Percentiles rank a stretch among this genome's conserved stretches.
These are phyloP conservation scores for Pseudocercospora musae DNA, from an alignment of 2,329 filamentous ascomycete species.

Conservation along the genomic window DNA sequence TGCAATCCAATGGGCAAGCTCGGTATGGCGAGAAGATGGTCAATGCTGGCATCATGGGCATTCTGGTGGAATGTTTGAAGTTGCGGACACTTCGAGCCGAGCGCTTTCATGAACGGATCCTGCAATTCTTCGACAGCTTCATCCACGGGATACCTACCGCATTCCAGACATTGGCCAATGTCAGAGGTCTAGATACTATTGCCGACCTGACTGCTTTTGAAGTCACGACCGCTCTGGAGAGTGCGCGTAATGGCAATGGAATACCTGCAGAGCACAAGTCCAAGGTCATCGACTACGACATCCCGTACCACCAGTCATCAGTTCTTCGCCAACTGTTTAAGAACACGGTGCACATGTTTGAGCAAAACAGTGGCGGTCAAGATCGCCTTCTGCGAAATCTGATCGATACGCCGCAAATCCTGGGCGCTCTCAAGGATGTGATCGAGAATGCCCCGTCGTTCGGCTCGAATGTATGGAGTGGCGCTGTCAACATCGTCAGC, in stretches of 20 bases:
- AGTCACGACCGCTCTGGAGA: slow-evolving; percentile 65
- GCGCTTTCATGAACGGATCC: slow-evolving; percentile 75
- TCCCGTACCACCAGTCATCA: slow-evolving; percentile 90
- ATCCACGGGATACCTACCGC: slow-evolving; percentile 78
- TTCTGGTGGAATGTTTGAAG: slow-evolving; percentile 83
- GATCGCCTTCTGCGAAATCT: slow-evolving; percentile 88
- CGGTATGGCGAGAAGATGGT: slow-evolving; percentile 81
- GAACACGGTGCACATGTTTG: slow-evolving; percentile 93
- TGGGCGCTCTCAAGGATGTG: slow-evolving; percentile 74
- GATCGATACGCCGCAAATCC: slow-evolving; percentile 84
- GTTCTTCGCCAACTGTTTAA: slow-evolving; percentile 92
- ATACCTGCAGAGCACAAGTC: slow-evolving; percentile 72
- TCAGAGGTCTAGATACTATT: slow-evolving; percentile 83
- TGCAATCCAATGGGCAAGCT: slow-evolving; percentile 49
- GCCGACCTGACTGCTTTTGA: slow-evolving; percentile 81
- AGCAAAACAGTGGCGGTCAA: slow-evolving; percentile 75
- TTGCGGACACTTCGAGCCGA: slow-evolving; percentile 78
- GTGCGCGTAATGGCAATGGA: slow-evolving; percentile 66
- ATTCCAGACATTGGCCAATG: slow-evolving; percentile 76
- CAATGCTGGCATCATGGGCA: slow-evolving; percentile 81
- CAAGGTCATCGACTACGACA: slow-evolving; percentile 83
- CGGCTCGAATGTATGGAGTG: slow-evolving; percentile 93
- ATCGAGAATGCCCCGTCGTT: slow-evolving; percentile 76
- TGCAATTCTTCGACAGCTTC: slow-evolving; percentile 84
- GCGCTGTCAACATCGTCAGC: slow-evolving; percentile 84